Percentiles rank a stretch among this genome's conserved stretches.
phyloP scores from a whole-genome alignment of 2,329 filamentous ascomycete species.

The Exophiala mesophila region DNA sequence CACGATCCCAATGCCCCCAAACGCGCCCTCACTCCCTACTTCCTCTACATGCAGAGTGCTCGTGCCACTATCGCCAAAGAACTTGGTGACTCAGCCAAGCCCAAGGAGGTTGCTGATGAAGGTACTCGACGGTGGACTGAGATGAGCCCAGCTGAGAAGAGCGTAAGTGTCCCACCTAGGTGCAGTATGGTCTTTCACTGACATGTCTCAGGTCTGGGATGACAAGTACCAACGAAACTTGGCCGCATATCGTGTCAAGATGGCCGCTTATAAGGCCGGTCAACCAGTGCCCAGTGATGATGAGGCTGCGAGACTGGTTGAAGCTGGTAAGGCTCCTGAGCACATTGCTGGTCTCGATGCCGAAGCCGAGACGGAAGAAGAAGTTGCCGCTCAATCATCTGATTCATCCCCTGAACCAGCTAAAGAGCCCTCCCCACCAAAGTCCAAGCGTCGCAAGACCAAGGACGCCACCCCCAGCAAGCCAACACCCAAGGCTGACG shows the following conservation, averaged over 20 bases:
- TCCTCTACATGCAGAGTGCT: conserved; percentile 87
- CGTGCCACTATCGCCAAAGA: conserved; percentile 76
- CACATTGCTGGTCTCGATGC: conserved; percentile 25
- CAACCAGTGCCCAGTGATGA: conserved; percentile 41
- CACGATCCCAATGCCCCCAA: conserved; percentile 93
- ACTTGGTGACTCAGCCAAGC: conserved; percentile 68
- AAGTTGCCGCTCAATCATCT: conserved; percentile 32
- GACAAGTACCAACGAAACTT: conserved; percentile 55
- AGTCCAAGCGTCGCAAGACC: conserved; percentile 41
- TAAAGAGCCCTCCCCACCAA: conserved; percentile 41
- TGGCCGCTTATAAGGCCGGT: conserved; percentile 54
- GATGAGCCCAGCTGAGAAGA: conserved; percentile 70
- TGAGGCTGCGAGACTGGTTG: conserved; percentile 41
- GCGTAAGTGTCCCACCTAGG: conserved; percentile 50
- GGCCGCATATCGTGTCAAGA: conserved; percentile 52
- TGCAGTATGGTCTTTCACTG: conserved; percentile 8
- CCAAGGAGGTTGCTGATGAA: conserved; percentile 82
- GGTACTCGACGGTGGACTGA: conserved; percentile 79
- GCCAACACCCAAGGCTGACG: conserved; percentile 34
- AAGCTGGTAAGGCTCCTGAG: conserved; percentile 30
- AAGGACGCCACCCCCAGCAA: conserved; percentile 36
- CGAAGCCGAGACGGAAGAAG: conserved; percentile 33
- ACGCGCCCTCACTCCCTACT: conserved; percentile 88
- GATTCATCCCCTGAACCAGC: conserved; percentile 34
- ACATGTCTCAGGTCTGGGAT: conserved; percentile 45